Conservation (phyloP, 2,329 filamentous ascomycete species). For the Pyricularia sp. region DNA sequence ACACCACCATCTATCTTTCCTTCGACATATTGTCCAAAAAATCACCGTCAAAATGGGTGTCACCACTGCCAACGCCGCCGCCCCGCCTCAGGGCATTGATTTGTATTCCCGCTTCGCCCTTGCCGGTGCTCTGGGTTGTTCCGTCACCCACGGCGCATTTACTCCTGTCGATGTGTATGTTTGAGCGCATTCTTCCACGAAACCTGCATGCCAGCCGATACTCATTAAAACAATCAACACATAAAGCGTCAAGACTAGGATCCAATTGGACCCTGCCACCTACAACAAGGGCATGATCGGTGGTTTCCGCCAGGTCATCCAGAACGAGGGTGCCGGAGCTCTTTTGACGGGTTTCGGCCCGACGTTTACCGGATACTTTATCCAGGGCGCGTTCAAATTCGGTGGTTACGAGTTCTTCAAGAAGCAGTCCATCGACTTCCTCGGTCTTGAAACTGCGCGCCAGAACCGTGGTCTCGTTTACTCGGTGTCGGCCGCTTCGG, state of each 20-base stretch:
- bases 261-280: conserved; percentile 72
- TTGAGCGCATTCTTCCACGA: neutral
- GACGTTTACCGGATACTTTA: conserved; percentile 73
- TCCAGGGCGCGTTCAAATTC: conserved; percentile 82
- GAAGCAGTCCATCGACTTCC: conserved; percentile 65
- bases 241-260: conserved; percentile 75
- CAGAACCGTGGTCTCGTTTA: conserved; percentile 67
- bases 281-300: conserved; percentile 76
- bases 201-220: neutral
- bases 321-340: conserved; percentile 66
- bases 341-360: conserved; percentile 71
- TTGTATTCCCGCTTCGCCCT: conserved; percentile 97
- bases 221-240: neutral
- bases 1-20: neutral
- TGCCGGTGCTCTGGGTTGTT: conserved; percentile 95
- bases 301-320: conserved; percentile 68
- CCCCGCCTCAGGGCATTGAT: conserved; percentile 35
- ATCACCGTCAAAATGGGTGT: neutral
- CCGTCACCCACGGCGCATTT: conserved; percentile 90
- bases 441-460: conserved; percentile 61
- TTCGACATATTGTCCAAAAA: neutral
- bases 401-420: conserved; percentile 87
- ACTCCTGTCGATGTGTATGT: conserved; percentile 97
- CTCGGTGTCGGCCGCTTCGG: conserved; percentile 50
- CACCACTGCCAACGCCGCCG: neutral